Base-by-base conservation (phyloP, 176 grass and related monocot species). In the Eragrostis nindensis region DNA sequence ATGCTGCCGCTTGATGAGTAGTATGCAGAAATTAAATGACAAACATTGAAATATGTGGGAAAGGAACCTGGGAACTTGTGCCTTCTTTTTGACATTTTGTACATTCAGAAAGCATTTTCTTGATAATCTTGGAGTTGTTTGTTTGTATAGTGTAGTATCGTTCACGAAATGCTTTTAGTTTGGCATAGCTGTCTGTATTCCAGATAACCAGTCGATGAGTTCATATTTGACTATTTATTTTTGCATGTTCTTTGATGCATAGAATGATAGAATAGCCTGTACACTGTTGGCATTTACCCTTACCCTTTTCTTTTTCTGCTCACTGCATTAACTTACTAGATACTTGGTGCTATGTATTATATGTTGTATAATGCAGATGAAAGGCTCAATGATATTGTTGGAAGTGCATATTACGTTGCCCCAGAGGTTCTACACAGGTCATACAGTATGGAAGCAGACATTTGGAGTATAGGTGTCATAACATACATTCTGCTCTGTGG, bases 401-500 rank as follows among this genome's bases (percentile, higher is more conserved):
- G 97, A 43, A 95, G 92, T 87, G 93, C 97, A 43, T 99, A 99
- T 85, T 96, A 99, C 36, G 97, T 99, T 61, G 97, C 97, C 12
- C 93, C 97, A 60, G 97, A 99, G 71, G 97, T 99, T 74, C 83
- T 96, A 61, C 97, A 99, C 74, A 99, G 97, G 90, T 99, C 97
- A 53, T 99, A 99, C 77, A 95, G 90, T 86, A 93, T 87, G 73
- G 97, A 99, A 81, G 97, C 97, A 39, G 97, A 99, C 73, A 91
- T 99, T 53, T 99, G 97, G 97, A 99, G 97, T 84, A 93, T 99
- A 84, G 97, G 97, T 59, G 97, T 99, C 49, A 93, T 99, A 93
- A 93, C 97, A 40, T 99, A 99, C 68, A 99, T 99, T 72, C 64
- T 99, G 73, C 83, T 99, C 55, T 99, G 97, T 77, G 93, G 97